These are phyloP conservation scores for Globisporangium nodosum DNA, from an alignment of 352 stramenopile genomes.

Conservation along the genomic window DNA sequence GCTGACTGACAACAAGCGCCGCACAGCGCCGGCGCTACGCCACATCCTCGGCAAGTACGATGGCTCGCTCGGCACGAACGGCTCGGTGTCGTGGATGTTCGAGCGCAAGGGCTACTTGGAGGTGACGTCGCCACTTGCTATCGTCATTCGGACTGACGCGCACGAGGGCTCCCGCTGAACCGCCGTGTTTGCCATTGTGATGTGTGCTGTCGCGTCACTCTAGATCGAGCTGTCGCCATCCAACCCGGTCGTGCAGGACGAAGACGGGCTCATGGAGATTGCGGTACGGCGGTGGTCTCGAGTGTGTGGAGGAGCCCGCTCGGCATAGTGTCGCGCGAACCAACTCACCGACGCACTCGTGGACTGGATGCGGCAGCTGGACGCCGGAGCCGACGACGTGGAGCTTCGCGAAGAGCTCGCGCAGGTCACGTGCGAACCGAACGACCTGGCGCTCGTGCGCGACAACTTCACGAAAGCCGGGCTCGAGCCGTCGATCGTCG, in stretches of 20 bases:
- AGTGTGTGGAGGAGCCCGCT: background rate
- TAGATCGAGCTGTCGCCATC: constrained; percentile 34
- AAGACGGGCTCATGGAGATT: constrained; percentile 73
- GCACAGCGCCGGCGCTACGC: constrained; percentile 72
- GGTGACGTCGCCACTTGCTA: constrained; percentile 18
- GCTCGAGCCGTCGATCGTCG: constrained; percentile 58
- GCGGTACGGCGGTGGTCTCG: constrained; percentile 23
- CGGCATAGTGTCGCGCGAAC: background rate
- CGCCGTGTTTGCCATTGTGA: constrained; percentile 3
- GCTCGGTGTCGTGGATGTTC: constrained; percentile 83
- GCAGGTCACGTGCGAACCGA: constrained; percentile 69
- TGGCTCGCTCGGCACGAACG: constrained; percentile 62
- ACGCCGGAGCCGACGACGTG: constrained; percentile 67
- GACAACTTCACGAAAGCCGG: constrained; percentile 45
- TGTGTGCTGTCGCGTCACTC: background rate
- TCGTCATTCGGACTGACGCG: background rate
- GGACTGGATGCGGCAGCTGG: constrained; percentile 28
- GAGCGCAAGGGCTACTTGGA: constrained; percentile 81
- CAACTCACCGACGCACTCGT: background rate
- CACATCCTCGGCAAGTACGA: constrained; percentile 70
- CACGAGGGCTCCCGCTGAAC: background rate
- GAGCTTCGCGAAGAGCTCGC: constrained; percentile 55
- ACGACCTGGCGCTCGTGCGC: constrained; percentile 52
- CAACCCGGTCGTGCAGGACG: constrained; percentile 29
- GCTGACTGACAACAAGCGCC: constrained; percentile 78